These are phyloP conservation scores for Cicer arietinum DNA, from an alignment of 306 rosid species.

Conservation along the genomic window DNA sequence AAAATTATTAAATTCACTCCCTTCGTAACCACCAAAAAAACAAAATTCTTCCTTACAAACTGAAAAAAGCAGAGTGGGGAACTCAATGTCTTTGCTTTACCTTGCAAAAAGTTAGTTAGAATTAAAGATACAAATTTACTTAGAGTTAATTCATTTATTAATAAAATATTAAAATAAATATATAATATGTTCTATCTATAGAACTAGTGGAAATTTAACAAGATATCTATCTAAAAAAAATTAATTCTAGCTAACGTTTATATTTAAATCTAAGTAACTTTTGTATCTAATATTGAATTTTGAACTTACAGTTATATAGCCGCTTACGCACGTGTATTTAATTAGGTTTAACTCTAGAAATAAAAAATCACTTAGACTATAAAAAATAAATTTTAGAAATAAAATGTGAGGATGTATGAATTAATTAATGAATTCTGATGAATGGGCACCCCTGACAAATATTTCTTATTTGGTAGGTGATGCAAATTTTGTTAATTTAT, in stretches of 20 bases:
- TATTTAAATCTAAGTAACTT: no score
- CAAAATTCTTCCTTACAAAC: conserved; percentile 34
- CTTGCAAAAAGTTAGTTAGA: background rate
- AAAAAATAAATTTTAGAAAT: background rate
- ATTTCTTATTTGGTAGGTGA: conserved; percentile 15
- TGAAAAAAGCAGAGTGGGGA: conserved; percentile 37
- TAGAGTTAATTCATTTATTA: no score
- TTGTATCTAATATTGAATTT: no score
- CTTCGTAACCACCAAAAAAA: conserved; percentile 2
- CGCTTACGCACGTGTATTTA: background rate
- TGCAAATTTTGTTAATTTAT: conserved; percentile 33
- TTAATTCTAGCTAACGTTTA: no score
- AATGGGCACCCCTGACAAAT: conserved; percentile 51
- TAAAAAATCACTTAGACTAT: background rate
- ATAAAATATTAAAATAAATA: no score
- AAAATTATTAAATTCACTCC: background rate
- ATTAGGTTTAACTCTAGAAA: conserved; percentile 37
- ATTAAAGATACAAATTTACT: no score
- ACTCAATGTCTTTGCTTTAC: conserved; percentile 46
- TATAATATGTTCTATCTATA: no score
- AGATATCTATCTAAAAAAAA: no score
- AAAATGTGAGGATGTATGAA: conserved; percentile 31
- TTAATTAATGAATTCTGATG: conserved; percentile 36
- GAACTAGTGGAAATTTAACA: no score
- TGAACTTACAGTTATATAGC: no score